Conservation (phyloP, 495 filamentous ascomycete genomes). For the Daldinia bambusicola region DNA sequence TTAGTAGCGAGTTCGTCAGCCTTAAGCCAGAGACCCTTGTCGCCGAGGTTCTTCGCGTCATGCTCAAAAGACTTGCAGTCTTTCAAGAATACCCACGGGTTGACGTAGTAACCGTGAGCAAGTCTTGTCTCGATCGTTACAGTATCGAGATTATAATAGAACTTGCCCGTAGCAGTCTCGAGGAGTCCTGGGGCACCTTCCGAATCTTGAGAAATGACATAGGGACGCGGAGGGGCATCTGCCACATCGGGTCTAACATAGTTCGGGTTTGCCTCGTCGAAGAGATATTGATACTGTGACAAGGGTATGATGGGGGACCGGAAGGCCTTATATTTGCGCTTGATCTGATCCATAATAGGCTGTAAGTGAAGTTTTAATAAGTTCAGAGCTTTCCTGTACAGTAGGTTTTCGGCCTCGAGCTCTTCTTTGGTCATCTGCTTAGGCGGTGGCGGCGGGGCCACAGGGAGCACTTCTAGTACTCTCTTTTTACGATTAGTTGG, state of each 20-base stretch:
- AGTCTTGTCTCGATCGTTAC: slow-evolving; percentile 92
- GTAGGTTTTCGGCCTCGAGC: slow-evolving; percentile 79
- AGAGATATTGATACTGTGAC: slow-evolving; percentile 76
- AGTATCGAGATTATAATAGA: slow-evolving; percentile 95
- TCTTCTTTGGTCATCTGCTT: slow-evolving; percentile 75
- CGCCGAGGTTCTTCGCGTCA: slow-evolving; percentile 79
- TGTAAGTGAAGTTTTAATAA: slow-evolving; percentile 86
- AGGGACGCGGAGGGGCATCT: slow-evolving; percentile 73
- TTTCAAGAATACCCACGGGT: slow-evolving; percentile 83
- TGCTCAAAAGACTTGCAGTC: slow-evolving; percentile 85
- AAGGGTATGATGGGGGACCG: slow-evolving; percentile 80
- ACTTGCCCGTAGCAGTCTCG: slow-evolving; percentile 77
- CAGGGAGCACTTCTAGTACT: slow-evolving; percentile 76
- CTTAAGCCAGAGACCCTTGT: slow-evolving; percentile 80
- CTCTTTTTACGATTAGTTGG: slow-evolving; percentile 85
- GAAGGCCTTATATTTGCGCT: slow-evolving; percentile 84
- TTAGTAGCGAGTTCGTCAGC: slow-evolving; percentile 91
- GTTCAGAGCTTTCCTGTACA: slow-evolving; percentile 83
- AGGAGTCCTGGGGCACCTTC: slow-evolving; percentile 76
- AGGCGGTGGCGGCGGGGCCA: slow-evolving; percentile 77
- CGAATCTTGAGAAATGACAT: slow-evolving; percentile 76
- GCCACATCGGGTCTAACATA: slow-evolving; percentile 79
- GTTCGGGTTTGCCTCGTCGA: slow-evolving; percentile 83
- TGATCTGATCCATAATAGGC: slow-evolving; percentile 94
- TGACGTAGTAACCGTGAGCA: slow-evolving; percentile 93